A percentile compares a stretch with the other conserved stretches of the same genome.
phyloP scores from a whole-genome alignment of 2,329 filamentous ascomycete species.

The Gaeumannomyces tritici region DNA sequence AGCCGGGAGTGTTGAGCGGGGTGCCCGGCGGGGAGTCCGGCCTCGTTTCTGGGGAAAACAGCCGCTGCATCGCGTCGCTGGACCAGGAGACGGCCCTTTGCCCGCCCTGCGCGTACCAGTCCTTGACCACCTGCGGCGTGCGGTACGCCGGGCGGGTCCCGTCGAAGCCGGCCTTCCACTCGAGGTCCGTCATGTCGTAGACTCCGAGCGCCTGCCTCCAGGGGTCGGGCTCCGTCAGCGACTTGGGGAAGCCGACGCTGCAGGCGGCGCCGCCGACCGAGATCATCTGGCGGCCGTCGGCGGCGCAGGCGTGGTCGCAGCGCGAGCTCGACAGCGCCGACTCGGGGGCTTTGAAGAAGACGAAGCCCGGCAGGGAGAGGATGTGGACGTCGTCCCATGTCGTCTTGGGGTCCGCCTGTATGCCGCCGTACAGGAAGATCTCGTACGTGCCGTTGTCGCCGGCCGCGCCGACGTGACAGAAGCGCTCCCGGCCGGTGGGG shows the following conservation, averaged over 20 bases:
- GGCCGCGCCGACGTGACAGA: constrained; percentile 22
- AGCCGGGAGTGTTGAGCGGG: background rate
- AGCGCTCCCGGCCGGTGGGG: constrained; percentile 16
- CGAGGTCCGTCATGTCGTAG: constrained; percentile 26
- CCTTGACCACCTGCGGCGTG: constrained; percentile 12
- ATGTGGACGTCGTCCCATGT: constrained; percentile 22
- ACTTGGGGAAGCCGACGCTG: constrained; percentile 12
- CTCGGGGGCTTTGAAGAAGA: constrained; percentile 21
- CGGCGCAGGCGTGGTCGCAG: constrained; percentile 21
- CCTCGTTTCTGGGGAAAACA: constrained; percentile 10
- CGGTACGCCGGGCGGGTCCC: constrained; percentile 14
- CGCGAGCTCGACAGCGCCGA: constrained; percentile 13
- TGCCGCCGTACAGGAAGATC: constrained; percentile 27
- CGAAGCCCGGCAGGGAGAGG: constrained; percentile 27
- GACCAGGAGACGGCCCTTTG: constrained; percentile 17
- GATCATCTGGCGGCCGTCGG: constrained; percentile 26
- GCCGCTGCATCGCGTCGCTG: constrained; percentile 12
- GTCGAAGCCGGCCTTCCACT: constrained; percentile 24
- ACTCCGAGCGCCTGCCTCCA: constrained; percentile 27
- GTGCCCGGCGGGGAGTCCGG: background rate
- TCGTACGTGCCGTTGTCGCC: constrained; percentile 24
- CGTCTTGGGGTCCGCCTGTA: constrained; percentile 9
- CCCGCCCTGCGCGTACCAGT: constrained; percentile 22
- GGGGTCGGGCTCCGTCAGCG: constrained; percentile 19
- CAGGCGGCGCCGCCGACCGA: constrained; percentile 24